These are phyloP conservation scores for Colletotrichum orbiculare DNA, from an alignment of 2,329 filamentous ascomycete genomes.

Conservation along the genomic window DNA sequence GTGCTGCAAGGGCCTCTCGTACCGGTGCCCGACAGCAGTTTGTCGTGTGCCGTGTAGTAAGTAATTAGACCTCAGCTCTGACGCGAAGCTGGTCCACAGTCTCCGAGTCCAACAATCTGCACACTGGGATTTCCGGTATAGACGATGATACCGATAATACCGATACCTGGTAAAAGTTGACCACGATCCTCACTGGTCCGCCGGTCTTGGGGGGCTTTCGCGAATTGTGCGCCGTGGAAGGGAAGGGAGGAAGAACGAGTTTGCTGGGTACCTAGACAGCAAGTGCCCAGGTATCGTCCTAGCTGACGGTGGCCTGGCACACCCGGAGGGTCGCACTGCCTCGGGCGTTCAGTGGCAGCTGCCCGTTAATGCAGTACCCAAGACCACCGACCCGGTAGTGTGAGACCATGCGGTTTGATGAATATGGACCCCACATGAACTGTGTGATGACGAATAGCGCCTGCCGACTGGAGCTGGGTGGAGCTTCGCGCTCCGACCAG, in stretches of 20 bases:
- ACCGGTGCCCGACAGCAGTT: conserved; percentile 25
- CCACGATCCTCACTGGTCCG: conserved; percentile 9
- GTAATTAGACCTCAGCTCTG: neutral
- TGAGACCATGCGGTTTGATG: conserved; percentile 24
- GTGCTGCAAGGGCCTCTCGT: conserved; percentile 32
- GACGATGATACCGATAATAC: conserved; percentile 1
- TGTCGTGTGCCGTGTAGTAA: conserved; percentile 1
- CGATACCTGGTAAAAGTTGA: conserved; percentile 19
- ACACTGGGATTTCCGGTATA: neutral
- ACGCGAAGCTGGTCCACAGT: neutral
- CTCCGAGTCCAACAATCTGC: neutral
- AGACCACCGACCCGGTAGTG: conserved; percentile 22
- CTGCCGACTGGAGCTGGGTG: conserved; percentile 8
- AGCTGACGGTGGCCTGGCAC: conserved; percentile 18
- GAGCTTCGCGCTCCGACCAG: conserved; percentile 8
- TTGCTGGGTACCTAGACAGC: neutral
- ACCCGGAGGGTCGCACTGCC: conserved; percentile 9
- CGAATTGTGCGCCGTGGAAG: conserved; percentile 27
- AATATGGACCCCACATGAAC: conserved; percentile 29
- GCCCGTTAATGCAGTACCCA: conserved; percentile 28
- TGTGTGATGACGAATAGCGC: conserved; percentile 35
- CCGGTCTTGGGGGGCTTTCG: conserved; percentile 13
- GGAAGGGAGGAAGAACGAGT: conserved; percentile 29
- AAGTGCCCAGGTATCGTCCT: conserved; percentile 18
- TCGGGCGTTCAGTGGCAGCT: conserved; percentile 16